Evolutionary conservation across 352 stramenopile genomes (phyloP).

Genomic region (Pythium periplocum): DNA sequence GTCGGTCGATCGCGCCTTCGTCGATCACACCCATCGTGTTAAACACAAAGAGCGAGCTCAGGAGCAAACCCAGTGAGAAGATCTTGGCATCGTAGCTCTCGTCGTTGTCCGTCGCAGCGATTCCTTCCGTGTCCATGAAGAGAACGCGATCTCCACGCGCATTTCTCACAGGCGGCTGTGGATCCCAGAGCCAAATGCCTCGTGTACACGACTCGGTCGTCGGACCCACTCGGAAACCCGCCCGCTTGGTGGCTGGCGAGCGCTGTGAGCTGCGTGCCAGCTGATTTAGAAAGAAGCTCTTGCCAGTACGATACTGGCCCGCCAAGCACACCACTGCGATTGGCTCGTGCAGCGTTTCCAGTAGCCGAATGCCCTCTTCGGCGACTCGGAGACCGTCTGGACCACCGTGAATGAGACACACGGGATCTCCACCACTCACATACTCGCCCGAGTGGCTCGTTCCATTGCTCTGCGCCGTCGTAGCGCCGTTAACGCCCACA

Average conservation of each 20-base stretch:
- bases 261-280: conserved; percentile 23
- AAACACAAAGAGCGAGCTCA: conserved; percentile 83
- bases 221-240: conserved; percentile 65
- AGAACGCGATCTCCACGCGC: conserved; percentile 55
- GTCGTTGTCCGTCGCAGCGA: conserved; percentile 82
- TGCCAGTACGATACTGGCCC: conserved; percentile 81
- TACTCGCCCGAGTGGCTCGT: too few relatives aligned
- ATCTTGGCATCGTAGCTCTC: conserved; percentile 88
- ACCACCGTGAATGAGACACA: conserved; percentile 55
- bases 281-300: conserved; percentile 88
- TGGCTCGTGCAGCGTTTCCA: conserved; percentile 60
- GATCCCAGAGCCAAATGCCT: conserved; percentile 82
- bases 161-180: conserved; percentile 51
- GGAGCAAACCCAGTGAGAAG: conserved; percentile 72
- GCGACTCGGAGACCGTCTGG: conserved; percentile 45
- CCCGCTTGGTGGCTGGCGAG: background rate
- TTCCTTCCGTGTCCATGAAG: conserved; percentile 83
- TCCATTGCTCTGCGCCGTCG: too few relatives aligned
- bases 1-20: conserved; percentile 75
- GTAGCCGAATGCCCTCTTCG: conserved; percentile 41
- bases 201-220: conserved; percentile 85
- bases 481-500: background rate
- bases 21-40: conserved; percentile 89
- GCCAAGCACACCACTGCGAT: conserved; percentile 77
- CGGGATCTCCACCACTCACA: conserved; percentile 20